A percentile compares a stretch with the other conserved stretches of the same genome.
Evolutionary conservation across 2,329 filamentous ascomycete species (phyloP).

Genomic region (Fusarium sp.): DNA sequence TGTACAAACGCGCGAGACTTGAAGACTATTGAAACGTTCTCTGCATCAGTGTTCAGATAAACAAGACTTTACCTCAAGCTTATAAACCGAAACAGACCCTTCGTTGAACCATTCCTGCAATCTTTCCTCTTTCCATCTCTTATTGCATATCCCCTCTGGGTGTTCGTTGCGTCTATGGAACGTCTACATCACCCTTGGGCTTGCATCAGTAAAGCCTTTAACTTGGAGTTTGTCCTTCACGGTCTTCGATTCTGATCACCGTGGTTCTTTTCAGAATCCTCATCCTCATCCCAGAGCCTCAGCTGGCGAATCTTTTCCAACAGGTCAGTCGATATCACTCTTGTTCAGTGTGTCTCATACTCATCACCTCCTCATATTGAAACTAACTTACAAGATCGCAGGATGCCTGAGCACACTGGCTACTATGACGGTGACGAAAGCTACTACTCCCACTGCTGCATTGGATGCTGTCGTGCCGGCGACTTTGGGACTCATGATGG

Average conservation of each 20-base stretch:
- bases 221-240: not conserved
- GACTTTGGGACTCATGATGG: conserved; percentile 50
- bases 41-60: not conserved
- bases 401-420: not conserved
- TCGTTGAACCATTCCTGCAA: not conserved
- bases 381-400: not conserved
- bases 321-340: not conserved
- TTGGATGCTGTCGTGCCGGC: conserved; percentile 47
- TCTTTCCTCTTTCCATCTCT: not conserved
- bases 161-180: conserved; percentile 31
- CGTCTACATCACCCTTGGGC: conserved; percentile 13
- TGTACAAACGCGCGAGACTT: not conserved
- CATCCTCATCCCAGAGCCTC: not conserved
- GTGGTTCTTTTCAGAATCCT: not conserved
- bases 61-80: not conserved
- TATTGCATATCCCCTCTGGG: not conserved
- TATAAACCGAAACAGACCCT: not conserved
- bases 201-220: conserved; percentile 1
- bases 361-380: not conserved
- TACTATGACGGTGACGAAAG: not conserved
- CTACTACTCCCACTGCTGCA: conserved; percentile 43
- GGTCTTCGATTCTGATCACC: not conserved
- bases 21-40: conserved; percentile 3
- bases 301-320: not conserved
- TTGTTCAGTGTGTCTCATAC: not conserved